Base-by-base conservation (phyloP, 208 protist species). In the Sergeia podlipaevii region DNA sequence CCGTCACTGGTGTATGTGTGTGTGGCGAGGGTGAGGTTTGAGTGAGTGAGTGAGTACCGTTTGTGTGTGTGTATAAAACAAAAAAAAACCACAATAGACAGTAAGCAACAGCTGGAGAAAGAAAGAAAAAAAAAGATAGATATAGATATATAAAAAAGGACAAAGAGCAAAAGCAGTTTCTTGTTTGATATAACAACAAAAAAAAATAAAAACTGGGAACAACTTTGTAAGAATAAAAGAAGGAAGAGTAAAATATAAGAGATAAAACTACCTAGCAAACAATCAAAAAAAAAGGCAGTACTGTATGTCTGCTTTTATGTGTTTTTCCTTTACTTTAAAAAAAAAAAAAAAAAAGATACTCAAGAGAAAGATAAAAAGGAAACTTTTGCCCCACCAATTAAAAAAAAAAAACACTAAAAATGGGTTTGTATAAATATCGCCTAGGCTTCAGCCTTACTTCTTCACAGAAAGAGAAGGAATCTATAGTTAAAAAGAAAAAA, bases 1-100 rank as follows among this genome's bases (percentile, higher is more conserved):
- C n/a, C n/a, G n/a, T n/a, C n/a, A n/a, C n/a, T n/a, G n/a, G n/a
- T n/a, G n/a, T n/a, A n/a, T n/a, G n/a, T n/a, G n/a, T n/a, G n/a
- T n/a, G n/a, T n/a, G n/a, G n/a, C n/a, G n/a, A n/a, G n/a, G n/a
- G n/a, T n/a, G n/a, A n/a, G n/a, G n/a, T n/a, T n/a, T n/a, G n/a
- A n/a, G n/a, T n/a, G n/a, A n/a, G n/a, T n/a, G n/a, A n/a, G n/a
- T n/a, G n/a, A n/a, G n/a, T n/a, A n/a, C n/a, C n/a, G n/a, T n/a
- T n/a, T n/a, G n/a, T n/a, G n/a, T n/a, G n/a, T n/a, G n/a, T n/a
- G n/a, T 55, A 17, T 27, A 23, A 29, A 27, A 56, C 42, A 57
- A 10, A 58, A n/a, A 59, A 58, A 38, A 47, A 27, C 56, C 28
- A 51, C 39, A 37, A 50, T 17, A 34, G 56, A 55, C 53, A 24